A percentile compares a stretch with the other conserved stretches of the same genome.
Conservation (phyloP, 108 stramenopile genomes). For the Fistulifera solaris region DNA sequence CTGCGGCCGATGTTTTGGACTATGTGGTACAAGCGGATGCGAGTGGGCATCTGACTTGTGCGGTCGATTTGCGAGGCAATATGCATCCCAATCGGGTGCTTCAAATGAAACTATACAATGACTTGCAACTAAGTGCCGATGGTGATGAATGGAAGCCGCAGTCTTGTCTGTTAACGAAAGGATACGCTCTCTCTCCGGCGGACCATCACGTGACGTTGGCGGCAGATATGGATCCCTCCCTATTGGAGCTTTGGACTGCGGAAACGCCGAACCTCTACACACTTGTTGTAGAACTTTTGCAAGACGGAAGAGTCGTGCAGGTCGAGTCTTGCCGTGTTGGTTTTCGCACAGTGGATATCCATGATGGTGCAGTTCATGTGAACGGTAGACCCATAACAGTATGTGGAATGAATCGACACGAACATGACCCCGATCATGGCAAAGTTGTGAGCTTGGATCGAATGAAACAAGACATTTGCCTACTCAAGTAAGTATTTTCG, state of each 20-base stretch:
- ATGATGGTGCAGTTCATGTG: conserved; percentile 28
- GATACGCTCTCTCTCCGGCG: neutral
- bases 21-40: conserved; percentile 51
- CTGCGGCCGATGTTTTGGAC: conserved; percentile 51
- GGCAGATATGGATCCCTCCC: neutral
- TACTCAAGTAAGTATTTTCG: conserved; percentile 39
- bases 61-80: conserved; percentile 1
- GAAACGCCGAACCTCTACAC: conserved; percentile 80
- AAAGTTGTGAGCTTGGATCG: conserved; percentile 62
- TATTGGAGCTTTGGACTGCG: conserved; percentile 53
- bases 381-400: conserved; percentile 55
- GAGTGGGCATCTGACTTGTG: conserved; percentile 10
- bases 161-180: conserved; percentile 9
- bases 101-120: conserved; percentile 32
- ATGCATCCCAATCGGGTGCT: neutral
- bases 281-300: conserved; percentile 32
- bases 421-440: conserved; percentile 82
- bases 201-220: conserved; percentile 9
- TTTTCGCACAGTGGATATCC: conserved; percentile 64
- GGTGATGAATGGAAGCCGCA: conserved; percentile 23
- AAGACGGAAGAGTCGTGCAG: conserved; percentile 12
- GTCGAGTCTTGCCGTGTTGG: conserved; percentile 80
- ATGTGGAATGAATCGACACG: conserved; percentile 91
- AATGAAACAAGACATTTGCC: conserved; percentile 53
- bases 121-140: conserved; percentile 35